A percentile compares a stretch with the other conserved stretches of the same genome.
Evolutionary conservation across 352 stramenopile genomes (phyloP).

Genomic region (Phytophthora palmivora): DNA sequence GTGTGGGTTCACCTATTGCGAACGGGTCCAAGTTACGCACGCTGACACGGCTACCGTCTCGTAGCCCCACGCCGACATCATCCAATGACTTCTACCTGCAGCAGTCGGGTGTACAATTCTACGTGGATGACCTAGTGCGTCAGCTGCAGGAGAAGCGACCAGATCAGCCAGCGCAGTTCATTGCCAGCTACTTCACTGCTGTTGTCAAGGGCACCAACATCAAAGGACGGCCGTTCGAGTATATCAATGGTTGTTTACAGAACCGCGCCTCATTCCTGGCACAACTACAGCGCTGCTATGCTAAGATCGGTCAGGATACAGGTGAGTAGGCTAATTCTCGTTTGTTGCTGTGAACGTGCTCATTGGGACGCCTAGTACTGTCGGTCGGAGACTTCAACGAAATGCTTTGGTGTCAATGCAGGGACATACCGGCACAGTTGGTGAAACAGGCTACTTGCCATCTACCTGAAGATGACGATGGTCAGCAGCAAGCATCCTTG

Average conservation of each 20-base stretch:
- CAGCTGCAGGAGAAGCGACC: constrained; percentile 55
- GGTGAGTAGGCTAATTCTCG: constrained; percentile 21
- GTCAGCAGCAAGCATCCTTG: constrained; percentile 32
- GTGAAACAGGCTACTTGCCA: constrained; percentile 54
- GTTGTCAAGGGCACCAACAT: constrained; percentile 48
- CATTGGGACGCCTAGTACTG: constrained; percentile 36
- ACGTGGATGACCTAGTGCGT: constrained; percentile 62
- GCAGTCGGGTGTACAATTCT: constrained; percentile 61
- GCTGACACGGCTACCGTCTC: constrained; percentile 28
- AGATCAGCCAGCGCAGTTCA: constrained; percentile 48
- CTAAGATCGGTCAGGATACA: constrained; percentile 46
- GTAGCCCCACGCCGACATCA: constrained; percentile 16
- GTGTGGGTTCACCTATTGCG: neutral
- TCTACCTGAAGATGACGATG: constrained; percentile 44
- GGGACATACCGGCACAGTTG: constrained; percentile 50
- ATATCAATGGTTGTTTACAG: constrained; percentile 59
- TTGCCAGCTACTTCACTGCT: constrained; percentile 51
- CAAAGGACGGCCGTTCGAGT: constrained; percentile 53
- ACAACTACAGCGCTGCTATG: constrained; percentile 49
- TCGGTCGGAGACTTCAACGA: constrained; percentile 66
- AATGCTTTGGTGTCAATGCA: constrained; percentile 63
- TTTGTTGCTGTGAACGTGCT: neutral
- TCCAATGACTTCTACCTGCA: constrained; percentile 58
- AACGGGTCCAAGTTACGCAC: constrained; percentile 23
- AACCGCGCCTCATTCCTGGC: constrained; percentile 57